Base-by-base conservation (phyloP, 306 rosid species). In the Abrus pulchellus region DNA sequence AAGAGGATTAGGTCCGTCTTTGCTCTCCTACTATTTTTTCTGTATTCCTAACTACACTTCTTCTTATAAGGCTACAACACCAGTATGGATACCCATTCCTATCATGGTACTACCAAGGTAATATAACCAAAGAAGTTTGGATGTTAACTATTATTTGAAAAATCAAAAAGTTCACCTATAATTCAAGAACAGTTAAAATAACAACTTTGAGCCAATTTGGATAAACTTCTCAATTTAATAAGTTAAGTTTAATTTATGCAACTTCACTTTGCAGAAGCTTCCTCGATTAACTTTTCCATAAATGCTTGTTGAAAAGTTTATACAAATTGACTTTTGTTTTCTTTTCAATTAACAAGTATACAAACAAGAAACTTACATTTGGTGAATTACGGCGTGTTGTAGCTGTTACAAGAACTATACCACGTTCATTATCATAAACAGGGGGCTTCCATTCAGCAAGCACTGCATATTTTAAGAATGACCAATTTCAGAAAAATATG, bases 391-490 rank as follows among this genome's bases (percentile, higher is more conserved):
- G 75, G 67, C 68, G 47, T 29, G 82, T 77, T 65, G 75, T 29
- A 7, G 82, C 82, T 29, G 82, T 67, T 53, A 66, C 68, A 29
- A 77, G 82, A 77, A 77, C 68, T 66, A 77, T 66, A 54, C 75
- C 75, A 0, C 1, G 48, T 10, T 77, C 82, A 54, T 77, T 77
- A 54, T 77, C 75, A 30, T 66, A 67, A 77, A 77, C 82, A 28
- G 75, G 75, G 36, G 82, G 82, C 47, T 77, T 77, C 82, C 82
- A 66, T 54, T 77, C 82, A 30, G 82, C 75, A 29, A 77, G 82
- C 33, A 77, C 82, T 77, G 82, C 82, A 77, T 59, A 79, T 82
- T 83, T 75, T 48, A 65, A 71, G 45, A 79, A 62, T 32, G 13
- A 79, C 29, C 34, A 40, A 69, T 41, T n/a, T 68, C 28, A 69